phyloP scores from a whole-genome alignment of 2,329 filamentous ascomycete genomes.

The Mariannaea sp. region DNA sequence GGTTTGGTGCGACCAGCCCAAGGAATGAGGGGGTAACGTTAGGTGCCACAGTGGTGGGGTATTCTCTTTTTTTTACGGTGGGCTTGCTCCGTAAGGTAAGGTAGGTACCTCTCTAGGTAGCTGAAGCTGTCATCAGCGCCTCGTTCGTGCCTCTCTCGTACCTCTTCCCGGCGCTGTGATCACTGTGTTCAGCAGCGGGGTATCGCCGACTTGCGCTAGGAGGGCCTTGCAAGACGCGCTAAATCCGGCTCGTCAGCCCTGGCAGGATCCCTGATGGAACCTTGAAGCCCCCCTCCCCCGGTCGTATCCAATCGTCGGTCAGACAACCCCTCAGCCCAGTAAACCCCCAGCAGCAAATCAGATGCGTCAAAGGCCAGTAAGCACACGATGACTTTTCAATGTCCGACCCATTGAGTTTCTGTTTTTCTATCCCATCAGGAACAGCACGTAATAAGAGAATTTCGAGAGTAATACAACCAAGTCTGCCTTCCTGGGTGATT shows the following conservation, averaged over 20 bases:
- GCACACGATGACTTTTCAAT: background rate
- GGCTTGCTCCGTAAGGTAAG: constrained; percentile 1
- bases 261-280: too few species aligned
- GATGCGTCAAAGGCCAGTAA: background rate
- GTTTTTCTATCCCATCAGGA: too few species aligned
- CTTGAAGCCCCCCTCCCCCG: background rate
- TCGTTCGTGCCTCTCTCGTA: too few species aligned
- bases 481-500: too few species aligned
- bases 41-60: too few species aligned
- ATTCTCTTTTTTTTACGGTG: too few species aligned
- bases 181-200: background rate
- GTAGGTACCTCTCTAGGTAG: too few species aligned
- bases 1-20: constrained; percentile 31
- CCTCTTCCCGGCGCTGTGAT: too few species aligned
- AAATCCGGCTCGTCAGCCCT: background rate
- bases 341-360: background rate
- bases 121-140: too few species aligned
- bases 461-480: too few species aligned
- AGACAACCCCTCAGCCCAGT: background rate
- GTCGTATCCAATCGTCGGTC: background rate
- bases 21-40: constrained; percentile 17
- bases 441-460: too few species aligned
- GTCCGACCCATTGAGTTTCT: constrained; percentile 4
- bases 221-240: background rate
- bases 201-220: too few species aligned